Percentiles rank a stretch among this genome's conserved stretches.
Evolutionary conservation across 495 filamentous ascomycete genomes (phyloP).

Genomic region (Hyaloscypha bicolor): DNA sequence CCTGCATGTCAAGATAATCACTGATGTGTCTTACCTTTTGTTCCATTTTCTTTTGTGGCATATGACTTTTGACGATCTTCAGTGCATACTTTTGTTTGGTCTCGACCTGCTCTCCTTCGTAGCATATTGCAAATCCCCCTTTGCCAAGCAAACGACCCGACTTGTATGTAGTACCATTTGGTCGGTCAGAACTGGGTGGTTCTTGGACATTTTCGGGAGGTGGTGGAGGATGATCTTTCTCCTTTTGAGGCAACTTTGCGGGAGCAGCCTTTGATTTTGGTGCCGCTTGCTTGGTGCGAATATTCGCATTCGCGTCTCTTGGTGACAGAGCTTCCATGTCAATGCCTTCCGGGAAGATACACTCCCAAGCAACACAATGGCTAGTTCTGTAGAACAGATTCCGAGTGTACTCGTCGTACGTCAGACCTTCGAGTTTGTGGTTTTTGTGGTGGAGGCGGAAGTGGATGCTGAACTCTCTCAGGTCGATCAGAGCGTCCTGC

Average conservation of each 20-base stretch:
- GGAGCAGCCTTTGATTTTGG: conserved; percentile 57
- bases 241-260: conserved; percentile 55
- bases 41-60: conserved; percentile 72
- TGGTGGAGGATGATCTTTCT: conserved; percentile 74
- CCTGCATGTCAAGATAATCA: background rate
- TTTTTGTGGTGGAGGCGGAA: background rate
- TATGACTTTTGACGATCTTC: conserved; percentile 89
- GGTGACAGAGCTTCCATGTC: conserved; percentile 74
- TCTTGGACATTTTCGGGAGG: conserved; percentile 78
- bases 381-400: conserved; percentile 3
- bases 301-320: conserved; percentile 65
- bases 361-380: conserved; percentile 27
- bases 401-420: conserved; percentile 16
- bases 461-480: conserved; percentile 2
- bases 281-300: conserved; percentile 34
- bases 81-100: conserved; percentile 73
- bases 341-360: conserved; percentile 28
- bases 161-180: conserved; percentile 74
- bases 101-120: conserved; percentile 66
- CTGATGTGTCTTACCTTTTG: conserved; percentile 70
- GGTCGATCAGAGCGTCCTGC: background rate
- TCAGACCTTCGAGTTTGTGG: conserved; percentile 7
- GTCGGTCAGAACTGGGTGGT: conserved; percentile 60
- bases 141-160: conserved; percentile 86
- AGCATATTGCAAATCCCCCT: conserved; percentile 95